Evolutionary conservation across 148 eudicot species (phyloP).

Genomic region (Rhododendron ferrugineum): DNA sequence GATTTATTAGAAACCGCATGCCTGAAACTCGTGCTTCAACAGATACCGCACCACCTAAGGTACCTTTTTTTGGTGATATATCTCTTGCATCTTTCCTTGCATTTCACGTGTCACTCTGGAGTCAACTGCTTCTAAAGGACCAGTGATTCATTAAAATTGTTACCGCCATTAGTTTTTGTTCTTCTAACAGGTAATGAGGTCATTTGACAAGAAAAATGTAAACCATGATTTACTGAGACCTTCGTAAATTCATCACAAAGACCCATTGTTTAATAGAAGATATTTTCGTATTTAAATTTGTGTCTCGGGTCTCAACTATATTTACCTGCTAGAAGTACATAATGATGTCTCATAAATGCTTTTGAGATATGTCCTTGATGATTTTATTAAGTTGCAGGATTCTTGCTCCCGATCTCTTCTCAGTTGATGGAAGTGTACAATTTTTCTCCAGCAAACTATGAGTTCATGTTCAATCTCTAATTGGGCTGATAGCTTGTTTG

Average conservation of each 20-base stretch:
- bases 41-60: constrained; percentile 43
- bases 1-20: constrained; percentile 26
- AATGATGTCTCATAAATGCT: not conserved
- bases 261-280: not conserved
- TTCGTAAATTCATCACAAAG: not conserved
- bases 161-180: not conserved
- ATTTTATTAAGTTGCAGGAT: not conserved
- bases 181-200: constrained; percentile 1
- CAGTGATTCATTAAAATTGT: not conserved
- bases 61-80: constrained; percentile 13
- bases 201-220: not conserved
- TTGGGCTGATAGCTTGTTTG: not conserved
- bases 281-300: not conserved
- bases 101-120: not conserved
- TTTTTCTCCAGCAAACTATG: not conserved
- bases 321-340: not conserved
- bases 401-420: not conserved
- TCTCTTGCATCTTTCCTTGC: not conserved
- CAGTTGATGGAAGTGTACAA: not conserved
- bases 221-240: not conserved
- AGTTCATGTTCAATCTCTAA: not conserved
- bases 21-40: constrained; percentile 56
- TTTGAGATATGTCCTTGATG: not conserved
- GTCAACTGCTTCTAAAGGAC: not conserved
- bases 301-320: not conserved